These are phyloP conservation scores for Globisporangium yorkense DNA, from an alignment of 352 stramenopile species.

Conservation along the genomic window DNA sequence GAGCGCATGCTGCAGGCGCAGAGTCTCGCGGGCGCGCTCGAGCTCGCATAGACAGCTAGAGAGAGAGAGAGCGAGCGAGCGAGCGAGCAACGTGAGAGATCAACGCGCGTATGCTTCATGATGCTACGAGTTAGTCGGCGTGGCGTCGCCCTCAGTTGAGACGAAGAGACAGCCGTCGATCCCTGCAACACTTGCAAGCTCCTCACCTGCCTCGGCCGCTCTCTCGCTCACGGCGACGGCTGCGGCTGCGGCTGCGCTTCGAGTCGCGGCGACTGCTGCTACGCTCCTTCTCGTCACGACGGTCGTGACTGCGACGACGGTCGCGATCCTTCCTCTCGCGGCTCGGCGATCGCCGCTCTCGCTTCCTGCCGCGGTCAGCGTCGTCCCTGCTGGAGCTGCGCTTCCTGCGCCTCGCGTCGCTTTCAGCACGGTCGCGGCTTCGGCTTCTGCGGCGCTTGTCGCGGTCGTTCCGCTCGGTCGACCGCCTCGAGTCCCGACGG, in stretches of 20 bases:
- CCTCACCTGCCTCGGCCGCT: conserved; percentile 4
- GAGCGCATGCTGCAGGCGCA: conserved; percentile 3
- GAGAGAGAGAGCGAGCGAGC: too few species aligned
- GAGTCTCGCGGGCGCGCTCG: too few species aligned
- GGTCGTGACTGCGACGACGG: conserved; percentile 22
- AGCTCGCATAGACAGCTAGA: too few species aligned
- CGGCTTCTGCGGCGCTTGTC: conserved; percentile 11
- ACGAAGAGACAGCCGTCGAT: too few species aligned
- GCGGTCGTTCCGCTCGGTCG: neutral
- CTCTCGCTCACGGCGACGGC: conserved; percentile 3
- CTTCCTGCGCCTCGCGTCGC: neutral
- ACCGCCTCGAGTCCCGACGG: neutral
- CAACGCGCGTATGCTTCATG: too few species aligned
- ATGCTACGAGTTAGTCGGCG: too few species aligned
- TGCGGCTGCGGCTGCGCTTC: conserved; percentile 19
- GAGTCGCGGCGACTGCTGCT: conserved; percentile 3
- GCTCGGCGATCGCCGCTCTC: conserved; percentile 5
- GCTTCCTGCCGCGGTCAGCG: conserved; percentile 1
- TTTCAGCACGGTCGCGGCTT: conserved; percentile 3
- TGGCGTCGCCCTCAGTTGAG: too few species aligned
- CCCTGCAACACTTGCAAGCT: neutral
- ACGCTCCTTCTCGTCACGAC: conserved; percentile 2
- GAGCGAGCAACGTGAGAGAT: too few species aligned
- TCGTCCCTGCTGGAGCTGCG: conserved; percentile 9
- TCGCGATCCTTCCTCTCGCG: conserved; percentile 3